These are phyloP conservation scores for Magnolia officinalis DNA, from an alignment of 164 flowering plant genomes.

Conservation along the genomic window DNA sequence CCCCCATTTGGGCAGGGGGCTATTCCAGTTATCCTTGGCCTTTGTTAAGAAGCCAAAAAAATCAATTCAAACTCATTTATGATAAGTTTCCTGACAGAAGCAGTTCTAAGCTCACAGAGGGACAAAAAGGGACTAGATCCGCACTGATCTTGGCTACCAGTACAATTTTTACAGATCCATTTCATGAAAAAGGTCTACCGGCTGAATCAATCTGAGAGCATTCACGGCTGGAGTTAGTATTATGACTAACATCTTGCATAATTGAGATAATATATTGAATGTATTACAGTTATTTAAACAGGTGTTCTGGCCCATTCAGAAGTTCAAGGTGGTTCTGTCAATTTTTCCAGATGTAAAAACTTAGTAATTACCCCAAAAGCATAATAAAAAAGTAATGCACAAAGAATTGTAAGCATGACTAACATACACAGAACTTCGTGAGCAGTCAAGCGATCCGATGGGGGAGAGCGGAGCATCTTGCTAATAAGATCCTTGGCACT, in stretches of 20 bases:
- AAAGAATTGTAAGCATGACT: background rate
- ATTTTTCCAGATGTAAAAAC: background rate
- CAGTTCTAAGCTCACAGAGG: background rate
- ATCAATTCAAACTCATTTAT: background rate
- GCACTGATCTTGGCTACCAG: background rate
- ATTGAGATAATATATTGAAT: too few species aligned
- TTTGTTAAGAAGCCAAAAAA: background rate
- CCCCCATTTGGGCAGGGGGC: background rate
- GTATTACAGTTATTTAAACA: too few species aligned
- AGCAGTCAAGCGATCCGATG: conserved; percentile 84
- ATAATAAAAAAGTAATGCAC: background rate
- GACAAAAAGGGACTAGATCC: background rate
- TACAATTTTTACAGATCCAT: background rate
- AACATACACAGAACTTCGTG: conserved; percentile 93
- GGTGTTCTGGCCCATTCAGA: too few species aligned
- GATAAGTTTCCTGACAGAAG: background rate
- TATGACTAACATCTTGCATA: too few species aligned
- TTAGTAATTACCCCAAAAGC: background rate
- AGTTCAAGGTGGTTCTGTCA: background rate
- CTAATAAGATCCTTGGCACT: conserved; percentile 94
- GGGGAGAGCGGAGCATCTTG: conserved; percentile 82
- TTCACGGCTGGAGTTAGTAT: too few species aligned
- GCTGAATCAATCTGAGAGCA: too few species aligned
- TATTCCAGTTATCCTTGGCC: background rate
- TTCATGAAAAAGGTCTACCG: background rate